phyloP scores from a whole-genome alignment of 495 filamentous ascomycete species.

The Aspergillus diversus region DNA sequence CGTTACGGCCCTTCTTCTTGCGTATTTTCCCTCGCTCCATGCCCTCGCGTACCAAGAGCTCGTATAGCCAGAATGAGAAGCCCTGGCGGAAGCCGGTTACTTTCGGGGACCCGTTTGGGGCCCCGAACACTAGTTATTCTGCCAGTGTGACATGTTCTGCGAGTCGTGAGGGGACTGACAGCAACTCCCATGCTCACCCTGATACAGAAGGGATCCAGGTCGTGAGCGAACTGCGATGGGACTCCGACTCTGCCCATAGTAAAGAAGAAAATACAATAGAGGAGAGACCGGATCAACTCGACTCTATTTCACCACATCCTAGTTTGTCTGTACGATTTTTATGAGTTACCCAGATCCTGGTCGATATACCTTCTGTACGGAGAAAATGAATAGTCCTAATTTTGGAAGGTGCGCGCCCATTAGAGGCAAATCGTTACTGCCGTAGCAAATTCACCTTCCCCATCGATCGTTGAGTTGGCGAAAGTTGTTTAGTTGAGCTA shows the following conservation, averaged over 20 bases:
- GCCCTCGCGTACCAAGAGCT: conserved; percentile 26
- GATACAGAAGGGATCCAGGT: conserved; percentile 36
- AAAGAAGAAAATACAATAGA: background rate
- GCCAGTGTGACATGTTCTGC: conserved; percentile 31
- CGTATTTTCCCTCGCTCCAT: conserved; percentile 62
- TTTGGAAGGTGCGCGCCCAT: background rate
- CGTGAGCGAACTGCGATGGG: conserved; percentile 34
- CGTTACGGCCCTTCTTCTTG: conserved; percentile 75
- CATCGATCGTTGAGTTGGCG: background rate
- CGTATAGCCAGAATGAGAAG: conserved; percentile 25
- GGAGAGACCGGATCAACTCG: background rate
- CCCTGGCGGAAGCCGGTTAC: background rate
- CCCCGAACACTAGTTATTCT: conserved; percentile 31
- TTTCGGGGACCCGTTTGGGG: conserved; percentile 17
- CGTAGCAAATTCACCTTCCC: background rate
- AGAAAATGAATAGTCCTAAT: background rate
- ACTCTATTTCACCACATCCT: background rate
- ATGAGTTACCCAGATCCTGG: background rate
- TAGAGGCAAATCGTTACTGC: background rate
- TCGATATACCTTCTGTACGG: background rate
- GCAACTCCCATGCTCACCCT: background rate
- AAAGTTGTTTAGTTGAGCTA: too few relatives aligned
- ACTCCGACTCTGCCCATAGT: conserved; percentile 17
- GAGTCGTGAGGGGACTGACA: background rate
- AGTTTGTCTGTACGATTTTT: background rate